Evolutionary conservation across 2,329 filamentous ascomycete genomes (phyloP).

Genomic region (Drechslerella coelobrocha): DNA sequence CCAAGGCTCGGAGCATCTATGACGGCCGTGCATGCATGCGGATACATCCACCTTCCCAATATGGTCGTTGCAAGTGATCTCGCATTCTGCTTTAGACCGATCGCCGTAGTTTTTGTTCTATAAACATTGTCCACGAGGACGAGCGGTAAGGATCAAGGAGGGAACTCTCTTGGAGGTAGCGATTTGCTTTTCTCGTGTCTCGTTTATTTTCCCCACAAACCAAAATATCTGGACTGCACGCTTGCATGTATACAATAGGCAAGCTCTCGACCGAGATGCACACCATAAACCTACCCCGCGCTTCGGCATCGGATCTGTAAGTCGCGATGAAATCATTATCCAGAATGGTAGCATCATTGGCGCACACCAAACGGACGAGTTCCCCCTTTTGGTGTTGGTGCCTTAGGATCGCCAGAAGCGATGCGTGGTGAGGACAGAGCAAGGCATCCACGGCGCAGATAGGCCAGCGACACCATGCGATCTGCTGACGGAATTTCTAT

Average conservation of each 20-base stretch:
- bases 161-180: conserved; percentile 10
- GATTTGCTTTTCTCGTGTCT: not conserved
- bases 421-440: conserved; percentile 20
- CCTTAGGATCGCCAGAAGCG: conserved; percentile 13
- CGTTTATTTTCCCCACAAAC: not conserved
- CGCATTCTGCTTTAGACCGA: conserved; percentile 28
- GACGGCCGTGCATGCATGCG: not conserved
- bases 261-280: not conserved
- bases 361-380: conserved; percentile 27
- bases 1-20: conserved; percentile 1
- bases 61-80: conserved; percentile 13
- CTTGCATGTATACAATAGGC: not conserved
- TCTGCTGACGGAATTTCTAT: conserved; percentile 30
- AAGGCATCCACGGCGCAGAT: conserved; percentile 30
- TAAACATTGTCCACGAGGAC: conserved; percentile 40
- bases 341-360: not conserved
- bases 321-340: conserved; percentile 26
- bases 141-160: conserved; percentile 31
- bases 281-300: conserved; percentile 5
- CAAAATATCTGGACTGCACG: not conserved
- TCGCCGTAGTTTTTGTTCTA: conserved; percentile 15
- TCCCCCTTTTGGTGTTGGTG: conserved; percentile 30
- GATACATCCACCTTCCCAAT: conserved; percentile 41
- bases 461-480: conserved; percentile 30
- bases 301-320: conserved; percentile 12